Evolutionary conservation across 83 land plant genomes (phyloP).

Genomic region (Picea abies): DNA sequence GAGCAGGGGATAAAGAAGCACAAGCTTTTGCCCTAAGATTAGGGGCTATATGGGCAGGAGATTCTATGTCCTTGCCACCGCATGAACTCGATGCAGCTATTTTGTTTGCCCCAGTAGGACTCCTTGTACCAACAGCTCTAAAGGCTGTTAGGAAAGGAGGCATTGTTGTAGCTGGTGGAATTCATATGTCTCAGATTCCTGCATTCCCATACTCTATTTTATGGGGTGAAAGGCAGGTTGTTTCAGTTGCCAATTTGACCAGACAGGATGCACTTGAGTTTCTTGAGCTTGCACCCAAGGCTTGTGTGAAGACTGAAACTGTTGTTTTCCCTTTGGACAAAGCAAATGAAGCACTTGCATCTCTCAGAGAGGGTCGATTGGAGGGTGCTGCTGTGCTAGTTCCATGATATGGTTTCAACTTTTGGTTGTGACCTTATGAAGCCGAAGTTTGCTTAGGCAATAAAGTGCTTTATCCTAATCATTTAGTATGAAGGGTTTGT

Average conservation of each 20-base stretch:
- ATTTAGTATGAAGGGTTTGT: no score
- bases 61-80: slow-evolving; percentile 20
- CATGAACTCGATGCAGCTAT: slow-evolving; percentile 26
- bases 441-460: no score
- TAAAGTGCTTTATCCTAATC: no score
- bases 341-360: slow-evolving; percentile 31
- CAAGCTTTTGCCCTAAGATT: slow-evolving; percentile 29
- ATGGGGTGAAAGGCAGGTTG: slow-evolving; percentile 33
- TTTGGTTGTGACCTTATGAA: no score
- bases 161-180: slow-evolving; percentile 30
- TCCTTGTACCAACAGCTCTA: slow-evolving; percentile 25
- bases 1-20: slow-evolving; percentile 29
- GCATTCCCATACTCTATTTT: slow-evolving; percentile 29
- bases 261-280: slow-evolving; percentile 35
- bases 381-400: slow-evolving; percentile 32
- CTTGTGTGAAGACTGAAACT: slow-evolving; percentile 24
- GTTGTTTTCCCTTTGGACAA: slow-evolving; percentile 25
- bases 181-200: slow-evolving; percentile 30
- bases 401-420: slow-evolving; percentile 16
- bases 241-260: slow-evolving; percentile 31
- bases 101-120: slow-evolving; percentile 27
- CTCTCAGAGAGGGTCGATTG: slow-evolving; percentile 22
- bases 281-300: slow-evolving; percentile 24
- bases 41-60: slow-evolving; percentile 29
- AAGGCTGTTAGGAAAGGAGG: slow-evolving; percentile 25